phyloP scores from a whole-genome alignment of 2,329 filamentous ascomycete species.

The Trichoderma guizhouense region DNA sequence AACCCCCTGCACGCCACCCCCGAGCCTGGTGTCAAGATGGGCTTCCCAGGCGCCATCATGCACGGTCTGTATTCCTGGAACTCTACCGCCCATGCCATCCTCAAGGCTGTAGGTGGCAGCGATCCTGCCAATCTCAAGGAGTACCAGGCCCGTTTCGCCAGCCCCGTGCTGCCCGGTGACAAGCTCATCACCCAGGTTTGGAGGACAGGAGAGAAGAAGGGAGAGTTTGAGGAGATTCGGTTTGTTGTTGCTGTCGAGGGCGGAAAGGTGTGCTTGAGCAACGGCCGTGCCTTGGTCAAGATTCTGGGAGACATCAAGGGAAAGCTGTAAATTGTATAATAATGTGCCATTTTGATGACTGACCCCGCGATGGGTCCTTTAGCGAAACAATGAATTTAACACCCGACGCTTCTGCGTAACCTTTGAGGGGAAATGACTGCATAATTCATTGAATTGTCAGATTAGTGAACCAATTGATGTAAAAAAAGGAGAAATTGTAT shows the following conservation, averaged over 20 bases:
- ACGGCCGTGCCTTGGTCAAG: conserved; percentile 78
- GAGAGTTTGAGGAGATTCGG: conserved; percentile 74
- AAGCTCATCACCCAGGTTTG: conserved; percentile 79
- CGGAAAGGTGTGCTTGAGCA: conserved; percentile 82
- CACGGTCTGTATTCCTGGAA: conserved; percentile 91
- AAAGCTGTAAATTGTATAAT: conserved; percentile 52
- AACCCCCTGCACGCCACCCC: conserved; percentile 89
- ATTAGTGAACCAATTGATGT: background rate
- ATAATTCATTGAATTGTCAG: background rate
- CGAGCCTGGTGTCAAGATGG: conserved; percentile 82
- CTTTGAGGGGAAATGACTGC: background rate
- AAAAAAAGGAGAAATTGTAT: background rate
- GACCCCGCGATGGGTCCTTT: background rate
- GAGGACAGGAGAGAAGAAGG: conserved; percentile 65
- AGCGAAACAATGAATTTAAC: background rate
- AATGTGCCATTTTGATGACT: background rate
- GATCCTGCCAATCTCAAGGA: conserved; percentile 80
- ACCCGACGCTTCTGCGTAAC: background rate
- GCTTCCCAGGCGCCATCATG: conserved; percentile 84
- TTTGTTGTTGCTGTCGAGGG: conserved; percentile 76
- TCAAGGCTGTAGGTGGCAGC: conserved; percentile 70
- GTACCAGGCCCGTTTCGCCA: conserved; percentile 85
- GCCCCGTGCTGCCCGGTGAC: conserved; percentile 78
- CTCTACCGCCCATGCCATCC: conserved; percentile 66
- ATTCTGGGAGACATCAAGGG: conserved; percentile 53